Conservation (phyloP, 2,329 filamentous ascomycete species). For the Mollisia scopiformis region DNA sequence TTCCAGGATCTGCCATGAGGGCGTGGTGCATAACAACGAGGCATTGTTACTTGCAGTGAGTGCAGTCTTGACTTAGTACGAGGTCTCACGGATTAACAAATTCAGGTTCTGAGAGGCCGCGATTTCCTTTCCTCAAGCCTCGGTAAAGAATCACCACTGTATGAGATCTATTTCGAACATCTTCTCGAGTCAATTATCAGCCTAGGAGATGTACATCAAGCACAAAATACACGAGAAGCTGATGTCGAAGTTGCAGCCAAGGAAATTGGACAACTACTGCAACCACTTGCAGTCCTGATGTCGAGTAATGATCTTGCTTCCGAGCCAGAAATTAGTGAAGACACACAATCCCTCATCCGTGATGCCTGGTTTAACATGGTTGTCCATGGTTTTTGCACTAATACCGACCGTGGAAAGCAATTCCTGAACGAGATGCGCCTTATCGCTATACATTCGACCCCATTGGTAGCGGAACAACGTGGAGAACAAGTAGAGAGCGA, state of each 20-base stretch:
- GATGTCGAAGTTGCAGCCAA: conserved; percentile 82
- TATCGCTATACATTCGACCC: conserved; percentile 85
- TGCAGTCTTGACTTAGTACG: conserved; percentile 17
- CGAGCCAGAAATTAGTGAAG: conserved; percentile 57
- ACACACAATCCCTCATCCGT: conserved; percentile 73
- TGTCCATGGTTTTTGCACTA: conserved; percentile 84
- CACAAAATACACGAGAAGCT: conserved; percentile 71
- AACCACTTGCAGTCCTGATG: conserved; percentile 85
- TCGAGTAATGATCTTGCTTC: conserved; percentile 62
- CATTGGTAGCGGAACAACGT: conserved; percentile 85
- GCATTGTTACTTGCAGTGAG: conserved; percentile 73
- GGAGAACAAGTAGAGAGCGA: conserved; percentile 93
- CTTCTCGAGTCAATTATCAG: conserved; percentile 86
- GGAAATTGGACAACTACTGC: conserved; percentile 86
- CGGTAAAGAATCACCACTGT: conserved; percentile 71
- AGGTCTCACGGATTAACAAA: conserved; percentile 1
- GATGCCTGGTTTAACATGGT: conserved; percentile 99
- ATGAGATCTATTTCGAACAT: conserved; percentile 81
- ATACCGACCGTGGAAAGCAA: conserved; percentile 72
- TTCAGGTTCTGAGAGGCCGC: conserved; percentile 74
- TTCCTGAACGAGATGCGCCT: conserved; percentile 78
- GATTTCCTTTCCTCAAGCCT: conserved; percentile 75
- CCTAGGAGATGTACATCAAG: conserved; percentile 82
- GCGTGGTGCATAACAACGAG: conserved; percentile 68
- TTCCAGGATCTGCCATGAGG: conserved; percentile 72